phyloP scores from a whole-genome alignment of 164 flowering plant species.

The Annona squamosa region DNA sequence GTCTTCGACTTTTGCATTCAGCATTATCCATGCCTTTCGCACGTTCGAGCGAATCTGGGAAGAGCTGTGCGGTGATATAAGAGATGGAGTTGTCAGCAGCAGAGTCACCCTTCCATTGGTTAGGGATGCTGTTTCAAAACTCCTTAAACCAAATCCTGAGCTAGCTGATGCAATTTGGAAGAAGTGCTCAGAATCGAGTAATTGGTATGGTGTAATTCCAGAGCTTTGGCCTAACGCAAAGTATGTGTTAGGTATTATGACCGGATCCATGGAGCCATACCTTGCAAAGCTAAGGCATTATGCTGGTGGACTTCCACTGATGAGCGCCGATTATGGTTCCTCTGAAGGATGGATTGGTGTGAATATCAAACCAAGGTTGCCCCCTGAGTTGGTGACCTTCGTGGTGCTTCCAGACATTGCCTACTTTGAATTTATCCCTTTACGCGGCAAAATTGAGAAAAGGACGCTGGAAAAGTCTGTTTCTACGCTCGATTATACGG shows the following conservation, averaged over 20 bases:
- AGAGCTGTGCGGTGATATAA: slow-evolving; percentile 61
- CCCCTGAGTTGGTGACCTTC: slow-evolving; percentile 68
- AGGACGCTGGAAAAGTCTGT: slow-evolving; percentile 10
- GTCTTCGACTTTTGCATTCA: slow-evolving; percentile 73
- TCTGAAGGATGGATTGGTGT: slow-evolving; percentile 97
- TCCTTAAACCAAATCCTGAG: slow-evolving; percentile 67
- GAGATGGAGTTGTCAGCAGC: slow-evolving; percentile 43
- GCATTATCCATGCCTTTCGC: slow-evolving; percentile 70
- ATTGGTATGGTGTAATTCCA: slow-evolving; percentile 85
- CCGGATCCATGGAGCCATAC: slow-evolving; percentile 95
- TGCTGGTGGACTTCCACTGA: slow-evolving; percentile 63
- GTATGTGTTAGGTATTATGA: slow-evolving; percentile 88
- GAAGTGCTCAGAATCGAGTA: slow-evolving; percentile 50
- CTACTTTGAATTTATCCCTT: slow-evolving; percentile 80
- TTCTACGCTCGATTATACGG: slow-evolving; percentile 9
- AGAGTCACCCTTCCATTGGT: slow-evolving; percentile 55
- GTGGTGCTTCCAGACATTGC: slow-evolving; percentile 85
- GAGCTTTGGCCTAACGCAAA: slow-evolving; percentile 78
- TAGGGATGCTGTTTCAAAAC: slow-evolving; percentile 56
- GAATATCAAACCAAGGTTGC: slow-evolving; percentile 65
- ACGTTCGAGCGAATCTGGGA: slow-evolving; percentile 80
- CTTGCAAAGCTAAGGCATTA: slow-evolving; percentile 79
- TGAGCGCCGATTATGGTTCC: slow-evolving; percentile 84
- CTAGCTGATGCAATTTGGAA: slow-evolving; percentile 48
- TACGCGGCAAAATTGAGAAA: slow-evolving; percentile 17